These are phyloP conservation scores for Phytophthora capsici DNA, from an alignment of 352 stramenopile species.

Conservation along the genomic window DNA sequence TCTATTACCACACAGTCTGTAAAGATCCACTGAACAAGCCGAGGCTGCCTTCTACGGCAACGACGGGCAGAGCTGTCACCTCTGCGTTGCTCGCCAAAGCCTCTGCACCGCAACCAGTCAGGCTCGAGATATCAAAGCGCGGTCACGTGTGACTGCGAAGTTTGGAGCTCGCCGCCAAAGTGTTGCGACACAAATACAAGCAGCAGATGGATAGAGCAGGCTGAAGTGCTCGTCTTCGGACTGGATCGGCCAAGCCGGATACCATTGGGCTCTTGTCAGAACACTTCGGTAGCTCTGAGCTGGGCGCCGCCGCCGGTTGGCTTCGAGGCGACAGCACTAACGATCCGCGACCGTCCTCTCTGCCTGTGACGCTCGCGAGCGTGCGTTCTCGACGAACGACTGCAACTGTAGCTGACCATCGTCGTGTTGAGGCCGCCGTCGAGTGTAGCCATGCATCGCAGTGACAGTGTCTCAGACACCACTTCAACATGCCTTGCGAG, in stretches of 20 bases:
- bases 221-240: conserved; percentile 10
- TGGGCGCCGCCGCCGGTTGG: neutral
- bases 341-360: neutral
- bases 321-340: neutral
- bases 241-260: neutral
- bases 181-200: conserved; percentile 1
- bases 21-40: conserved; percentile 26
- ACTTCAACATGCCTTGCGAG: conserved; percentile 13
- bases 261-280: conserved; percentile 6
- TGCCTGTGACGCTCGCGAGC: neutral
- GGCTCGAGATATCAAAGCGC: neutral
- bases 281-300: conserved; percentile 10
- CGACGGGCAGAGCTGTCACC: conserved; percentile 5
- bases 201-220: conserved; percentile 5
- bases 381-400: conserved; percentile 18
- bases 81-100: neutral
- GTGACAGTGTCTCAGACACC: too few relatives aligned
- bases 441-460: conserved; percentile 23
- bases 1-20: conserved; percentile 3
- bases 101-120: neutral
- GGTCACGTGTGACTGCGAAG: conserved; percentile 11
- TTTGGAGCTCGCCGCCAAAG: neutral
- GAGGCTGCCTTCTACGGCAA: neutral
- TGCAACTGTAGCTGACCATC: conserved; percentile 7
- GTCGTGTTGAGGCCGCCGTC: neutral